Evolutionary conservation across 768 basidiomycete species (phyloP).

Genomic region (Lactarius pseudohatsudake): DNA sequence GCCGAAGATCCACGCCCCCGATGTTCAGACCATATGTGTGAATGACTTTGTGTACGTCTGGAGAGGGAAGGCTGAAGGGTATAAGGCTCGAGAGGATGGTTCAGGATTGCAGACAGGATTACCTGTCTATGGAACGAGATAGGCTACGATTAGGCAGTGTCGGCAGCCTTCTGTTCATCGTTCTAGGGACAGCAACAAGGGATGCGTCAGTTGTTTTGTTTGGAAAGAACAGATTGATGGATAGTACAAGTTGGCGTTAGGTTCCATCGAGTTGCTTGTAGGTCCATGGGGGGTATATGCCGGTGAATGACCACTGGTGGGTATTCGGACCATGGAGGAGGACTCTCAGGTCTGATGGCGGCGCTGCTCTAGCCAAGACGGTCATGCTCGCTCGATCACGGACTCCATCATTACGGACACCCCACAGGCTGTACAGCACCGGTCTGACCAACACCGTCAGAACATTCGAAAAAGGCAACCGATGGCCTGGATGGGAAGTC

Average conservation of each 20-base stretch:
- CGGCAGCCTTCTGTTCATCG: slow-evolving; percentile 13
- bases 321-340: slow-evolving; percentile 11
- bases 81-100: neutral
- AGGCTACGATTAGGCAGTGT: slow-evolving; percentile 10
- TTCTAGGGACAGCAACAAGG: neutral
- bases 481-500: slow-evolving; percentile 88
- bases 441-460: slow-evolving; percentile 12
- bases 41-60: slow-evolving; percentile 17
- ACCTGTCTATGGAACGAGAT: slow-evolving; percentile 10
- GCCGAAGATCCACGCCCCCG: slow-evolving; percentile 19
- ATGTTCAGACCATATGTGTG: slow-evolving; percentile 18
- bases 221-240: slow-evolving; percentile 4
- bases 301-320: slow-evolving; percentile 6
- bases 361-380: slow-evolving; percentile 8
- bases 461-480: slow-evolving; percentile 29
- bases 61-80: slow-evolving; percentile 6
- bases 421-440: slow-evolving; percentile 14
- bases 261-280: neutral
- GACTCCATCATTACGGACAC: slow-evolving; percentile 15
- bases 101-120: neutral
- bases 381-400: slow-evolving; percentile 26
- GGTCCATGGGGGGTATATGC: slow-evolving; percentile 19
- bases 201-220: slow-evolving; percentile 8
- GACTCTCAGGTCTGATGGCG: neutral
- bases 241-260: slow-evolving; percentile 5